Percentiles rank a stretch among this genome's conserved stretches.
phyloP scores from a whole-genome alignment of 176 grass and related monocot species.

The Carex parvula region DNA sequence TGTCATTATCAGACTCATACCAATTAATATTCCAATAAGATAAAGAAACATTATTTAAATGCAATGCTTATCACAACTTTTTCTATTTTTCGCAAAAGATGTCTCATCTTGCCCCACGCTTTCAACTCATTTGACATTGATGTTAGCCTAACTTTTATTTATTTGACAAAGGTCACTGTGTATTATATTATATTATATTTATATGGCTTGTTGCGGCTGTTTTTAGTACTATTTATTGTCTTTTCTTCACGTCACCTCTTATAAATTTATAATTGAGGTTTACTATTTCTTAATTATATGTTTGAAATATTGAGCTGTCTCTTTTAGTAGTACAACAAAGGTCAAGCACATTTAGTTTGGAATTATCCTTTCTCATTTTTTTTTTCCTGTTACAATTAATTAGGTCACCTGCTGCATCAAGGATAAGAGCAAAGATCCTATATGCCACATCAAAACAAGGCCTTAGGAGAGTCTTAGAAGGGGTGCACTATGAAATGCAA shows the following conservation, averaged over 20 bases:
- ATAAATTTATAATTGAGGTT: slow-evolving; percentile 6
- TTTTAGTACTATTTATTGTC: no score
- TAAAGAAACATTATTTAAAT: slow-evolving; percentile 1
- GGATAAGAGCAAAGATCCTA: slow-evolving; percentile 94
- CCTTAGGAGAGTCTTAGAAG: slow-evolving; percentile 75
- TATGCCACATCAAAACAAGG: slow-evolving; percentile 98
- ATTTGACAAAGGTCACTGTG: slow-evolving; percentile 29
- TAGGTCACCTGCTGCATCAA: slow-evolving; percentile 93
- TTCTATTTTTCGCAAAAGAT: slow-evolving; percentile 43
- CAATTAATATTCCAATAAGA: slow-evolving; percentile 27
- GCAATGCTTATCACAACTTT: slow-evolving; percentile 43
- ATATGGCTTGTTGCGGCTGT: slow-evolving; percentile 28
- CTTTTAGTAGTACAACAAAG: neutral
- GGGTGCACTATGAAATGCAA: slow-evolving; percentile 96
- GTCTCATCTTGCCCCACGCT: slow-evolving; percentile 11
- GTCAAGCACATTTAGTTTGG: neutral
- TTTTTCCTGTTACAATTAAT: neutral
- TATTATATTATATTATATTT: no score
- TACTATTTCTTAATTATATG: slow-evolving; percentile 20
- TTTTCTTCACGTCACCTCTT: no score
- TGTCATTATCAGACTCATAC: neutral
- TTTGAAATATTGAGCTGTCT: neutral
- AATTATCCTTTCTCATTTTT: no score
- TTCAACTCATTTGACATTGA: slow-evolving; percentile 41
- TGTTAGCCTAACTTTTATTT: slow-evolving; percentile 44